Evolutionary conservation across 257 asterid genomes (phyloP), one percentile per base, ranked within the genome.

Genomic region (Solanum stenotomum): DNA sequence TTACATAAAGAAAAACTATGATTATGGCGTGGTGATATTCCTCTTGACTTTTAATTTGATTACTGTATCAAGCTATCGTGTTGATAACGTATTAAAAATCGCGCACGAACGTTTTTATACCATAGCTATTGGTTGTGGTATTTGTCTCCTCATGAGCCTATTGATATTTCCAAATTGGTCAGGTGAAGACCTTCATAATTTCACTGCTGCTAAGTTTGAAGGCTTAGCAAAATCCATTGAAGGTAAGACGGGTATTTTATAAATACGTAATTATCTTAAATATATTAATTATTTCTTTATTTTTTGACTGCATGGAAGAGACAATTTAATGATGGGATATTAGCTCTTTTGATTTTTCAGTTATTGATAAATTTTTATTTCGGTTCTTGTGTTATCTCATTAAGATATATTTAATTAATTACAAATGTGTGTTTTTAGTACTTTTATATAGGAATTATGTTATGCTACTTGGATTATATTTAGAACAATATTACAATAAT

Each of bases 21-120:
- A 97, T 81, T 96, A 97, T 56, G 99, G 99, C 4, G 98, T 97
- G 49, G 99, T 97, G 89, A 97, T 97, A 94, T 97, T 97, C 83
- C 93, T 97, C 33, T 86, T 97, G 92, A 97, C 99, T 0, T 97
- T 95, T 90, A 97, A 97, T 88, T 89, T 97, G 90, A 97, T 96
- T 4, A 94, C 98, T 4, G 92, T 97, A 4, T 96, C 99, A 1
- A 96, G 99, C 79, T 97, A 90, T 79, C 92, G 99, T 20, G 92
- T 94, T 23, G 94, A 94, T n/a, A 93, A 95, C 88, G 98, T 97
- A 63, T 85, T 95, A 7, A 92, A 94, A 88, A 94, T 97, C 16
- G 99, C 99, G 2, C 95, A 94, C 23, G 91, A 94, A 8, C 91
- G 99, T 1, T 87, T 95, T 35, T 93, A 89, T 52, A 94, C 96